phyloP scores from a whole-genome alignment of 169 alveolate species.

The Eimeria tenella region DNA sequence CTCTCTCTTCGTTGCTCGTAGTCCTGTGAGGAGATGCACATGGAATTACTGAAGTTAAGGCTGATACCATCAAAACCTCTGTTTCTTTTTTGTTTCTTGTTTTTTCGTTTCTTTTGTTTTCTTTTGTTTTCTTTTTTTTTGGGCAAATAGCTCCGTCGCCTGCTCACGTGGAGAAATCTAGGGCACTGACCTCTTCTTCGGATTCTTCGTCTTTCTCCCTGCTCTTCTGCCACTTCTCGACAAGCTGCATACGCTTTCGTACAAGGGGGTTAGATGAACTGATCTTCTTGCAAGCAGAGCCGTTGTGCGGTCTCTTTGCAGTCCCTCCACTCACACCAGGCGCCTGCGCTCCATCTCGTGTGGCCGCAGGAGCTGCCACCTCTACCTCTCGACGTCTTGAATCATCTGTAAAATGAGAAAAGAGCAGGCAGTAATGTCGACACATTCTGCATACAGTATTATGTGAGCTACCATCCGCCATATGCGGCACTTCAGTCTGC shows the following conservation, averaged over 20 bases:
- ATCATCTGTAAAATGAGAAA: slow-evolving; percentile 54
- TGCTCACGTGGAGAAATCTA: background rate
- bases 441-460: slow-evolving; percentile 3
- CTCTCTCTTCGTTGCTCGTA: slow-evolving; percentile 69
- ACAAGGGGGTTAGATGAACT: slow-evolving; percentile 73
- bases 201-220: slow-evolving; percentile 76
- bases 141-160: background rate
- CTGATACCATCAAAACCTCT: background rate
- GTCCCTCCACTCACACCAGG: slow-evolving; percentile 19
- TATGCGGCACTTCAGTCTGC: background rate
- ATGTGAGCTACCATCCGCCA: background rate
- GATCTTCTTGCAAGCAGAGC: slow-evolving; percentile 31
- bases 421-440: background rate
- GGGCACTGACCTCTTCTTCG: slow-evolving; percentile 74
- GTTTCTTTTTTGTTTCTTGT: too few relatives aligned
- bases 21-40: slow-evolving; percentile 33
- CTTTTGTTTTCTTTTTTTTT: too few relatives aligned
- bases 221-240: slow-evolving; percentile 77
- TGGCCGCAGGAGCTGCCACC: slow-evolving; percentile 59
- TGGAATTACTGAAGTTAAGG: background rate
- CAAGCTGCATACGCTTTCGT: slow-evolving; percentile 77
- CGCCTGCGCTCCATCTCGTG: slow-evolving; percentile 72
- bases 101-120: too few relatives aligned
- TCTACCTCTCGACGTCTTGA: slow-evolving; percentile 40
- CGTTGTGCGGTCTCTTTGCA: slow-evolving; percentile 48